Percentiles rank a stretch among this genome's conserved stretches.
These are phyloP conservation scores for Leishmania gerbilli DNA, from an alignment of 208 protist genomes.

Conservation along the genomic window DNA sequence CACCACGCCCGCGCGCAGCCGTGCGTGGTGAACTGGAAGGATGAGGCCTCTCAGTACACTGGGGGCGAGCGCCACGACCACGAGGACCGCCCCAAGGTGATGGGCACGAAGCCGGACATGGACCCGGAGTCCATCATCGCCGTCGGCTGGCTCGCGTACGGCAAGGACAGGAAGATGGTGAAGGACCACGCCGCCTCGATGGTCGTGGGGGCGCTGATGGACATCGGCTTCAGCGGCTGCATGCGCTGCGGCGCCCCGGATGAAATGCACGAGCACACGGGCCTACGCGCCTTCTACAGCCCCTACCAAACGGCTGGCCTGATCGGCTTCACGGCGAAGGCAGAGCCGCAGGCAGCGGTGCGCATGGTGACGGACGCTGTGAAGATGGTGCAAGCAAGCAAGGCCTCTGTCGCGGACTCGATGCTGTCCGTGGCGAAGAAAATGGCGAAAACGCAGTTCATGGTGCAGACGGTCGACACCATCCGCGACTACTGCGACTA, in stretches of 20 bases:
- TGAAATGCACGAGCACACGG: slow-evolving; percentile 43
- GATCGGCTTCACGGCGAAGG: slow-evolving; percentile 70
- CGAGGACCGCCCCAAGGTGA: slow-evolving; percentile 83
- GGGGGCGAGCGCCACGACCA: slow-evolving; percentile 84
- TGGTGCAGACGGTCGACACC: slow-evolving; percentile 63
- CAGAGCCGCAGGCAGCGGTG: slow-evolving; percentile 55
- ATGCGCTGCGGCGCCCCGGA: slow-evolving; percentile 54
- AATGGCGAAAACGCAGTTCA: slow-evolving; percentile 57
- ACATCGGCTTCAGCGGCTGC: slow-evolving; percentile 59
- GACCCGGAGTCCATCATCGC: slow-evolving; percentile 82
- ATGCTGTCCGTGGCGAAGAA: slow-evolving; percentile 60
- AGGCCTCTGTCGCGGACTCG: slow-evolving; percentile 36
- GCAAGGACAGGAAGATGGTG: slow-evolving; percentile 47
- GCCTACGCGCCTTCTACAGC: slow-evolving; percentile 80
- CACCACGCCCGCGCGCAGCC: slow-evolving; percentile 56
- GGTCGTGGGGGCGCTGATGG: slow-evolving; percentile 67
- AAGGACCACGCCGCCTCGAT: slow-evolving; percentile 77
- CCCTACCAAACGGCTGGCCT: slow-evolving; percentile 83
- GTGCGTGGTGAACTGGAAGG: slow-evolving; percentile 27
- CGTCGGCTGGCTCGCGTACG: slow-evolving; percentile 80
- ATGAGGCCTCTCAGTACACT: slow-evolving; percentile 75
- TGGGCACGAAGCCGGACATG: slow-evolving; percentile 89
- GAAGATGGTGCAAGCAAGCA: slow-evolving; percentile 45
- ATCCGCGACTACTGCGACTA: slow-evolving; percentile 88
- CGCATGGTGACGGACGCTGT: slow-evolving; percentile 68